phyloP scores from a whole-genome alignment of 2,329 filamentous ascomycete species.

The Mycosphaerella sp. region DNA sequence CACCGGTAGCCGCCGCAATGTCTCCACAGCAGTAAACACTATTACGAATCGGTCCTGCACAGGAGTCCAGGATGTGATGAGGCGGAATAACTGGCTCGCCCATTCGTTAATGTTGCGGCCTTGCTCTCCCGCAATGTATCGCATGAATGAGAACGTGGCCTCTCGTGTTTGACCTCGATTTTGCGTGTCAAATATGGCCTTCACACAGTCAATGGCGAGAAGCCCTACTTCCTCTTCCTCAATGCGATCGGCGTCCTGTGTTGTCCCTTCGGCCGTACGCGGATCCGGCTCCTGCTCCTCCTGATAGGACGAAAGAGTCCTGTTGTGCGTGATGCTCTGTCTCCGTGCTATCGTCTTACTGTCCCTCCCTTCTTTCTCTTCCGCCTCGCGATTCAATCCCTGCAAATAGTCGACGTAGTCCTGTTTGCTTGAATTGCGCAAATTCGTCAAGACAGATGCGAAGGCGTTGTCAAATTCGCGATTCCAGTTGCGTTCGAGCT shows the following conservation, averaged over 20 bases:
- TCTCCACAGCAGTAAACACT: constrained; percentile 72
- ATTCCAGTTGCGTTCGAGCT: constrained; percentile 38
- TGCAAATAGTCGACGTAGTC: constrained; percentile 63
- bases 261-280: constrained; percentile 67
- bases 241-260: constrained; percentile 78
- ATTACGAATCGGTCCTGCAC: constrained; percentile 94
- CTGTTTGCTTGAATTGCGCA: constrained; percentile 64
- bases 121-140: constrained; percentile 54
- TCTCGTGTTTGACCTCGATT: constrained; percentile 74
- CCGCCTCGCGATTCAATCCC: constrained; percentile 58
- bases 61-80: constrained; percentile 79
- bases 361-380: constrained; percentile 60
- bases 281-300: constrained; percentile 57
- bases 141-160: constrained; percentile 66
- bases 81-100: constrained; percentile 74
- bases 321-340: constrained; percentile 71
- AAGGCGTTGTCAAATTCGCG: constrained; percentile 68
- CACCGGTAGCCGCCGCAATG: constrained; percentile 60
- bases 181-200: constrained; percentile 75
- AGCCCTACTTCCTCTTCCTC: constrained; percentile 85
- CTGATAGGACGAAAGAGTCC: constrained; percentile 50
- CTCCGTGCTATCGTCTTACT: constrained; percentile 56
- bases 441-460: constrained; percentile 77
- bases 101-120: constrained; percentile 46
- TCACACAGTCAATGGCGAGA: constrained; percentile 76